Conservation (phyloP, 2,329 filamentous ascomycete species). For the Claviceps purpurea region DNA sequence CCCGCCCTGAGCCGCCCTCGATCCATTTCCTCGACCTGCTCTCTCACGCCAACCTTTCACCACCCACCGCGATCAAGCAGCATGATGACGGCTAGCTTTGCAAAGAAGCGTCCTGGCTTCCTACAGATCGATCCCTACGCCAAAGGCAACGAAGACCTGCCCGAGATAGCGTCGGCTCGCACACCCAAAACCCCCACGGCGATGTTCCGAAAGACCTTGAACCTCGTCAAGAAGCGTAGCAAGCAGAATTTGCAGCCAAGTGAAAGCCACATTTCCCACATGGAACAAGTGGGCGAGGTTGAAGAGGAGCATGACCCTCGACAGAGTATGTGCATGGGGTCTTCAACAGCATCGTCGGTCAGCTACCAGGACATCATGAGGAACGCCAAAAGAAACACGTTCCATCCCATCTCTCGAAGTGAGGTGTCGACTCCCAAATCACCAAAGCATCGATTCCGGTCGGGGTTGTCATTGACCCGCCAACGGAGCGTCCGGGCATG, state of each 20-base stretch:
- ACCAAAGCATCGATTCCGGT: constrained; percentile 21
- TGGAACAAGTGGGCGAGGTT: constrained; percentile 23
- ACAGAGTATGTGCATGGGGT: constrained; percentile 12
- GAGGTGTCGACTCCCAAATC: constrained; percentile 14
- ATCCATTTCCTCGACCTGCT: constrained; percentile 21
- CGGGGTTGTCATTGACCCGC: constrained; percentile 22
- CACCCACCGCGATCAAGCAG: constrained; percentile 31
- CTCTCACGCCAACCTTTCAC: constrained; percentile 15
- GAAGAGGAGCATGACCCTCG: constrained; percentile 12
- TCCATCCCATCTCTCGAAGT: constrained; percentile 7
- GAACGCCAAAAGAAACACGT: constrained; percentile 28
- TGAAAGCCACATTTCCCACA: constrained; percentile 19
- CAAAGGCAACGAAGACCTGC: constrained; percentile 15
- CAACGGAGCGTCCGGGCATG: constrained; percentile 27
- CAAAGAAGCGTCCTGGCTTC: constrained; percentile 31
- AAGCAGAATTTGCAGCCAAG: constrained; percentile 30
- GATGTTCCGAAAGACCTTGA: constrained; percentile 40
- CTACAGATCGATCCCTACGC: constrained; percentile 42
- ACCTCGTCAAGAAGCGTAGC: constrained; percentile 41
- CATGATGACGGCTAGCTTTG: constrained; percentile 22
- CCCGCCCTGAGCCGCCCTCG: constrained; percentile 17
- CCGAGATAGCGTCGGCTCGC: constrained; percentile 17
- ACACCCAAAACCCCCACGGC: constrained; percentile 31
- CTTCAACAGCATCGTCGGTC: constrained; percentile 16
- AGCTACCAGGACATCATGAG: constrained; percentile 36